Base-by-base conservation (phyloP, 495 filamentous ascomycete species). In the Penicillium goetzii region DNA sequence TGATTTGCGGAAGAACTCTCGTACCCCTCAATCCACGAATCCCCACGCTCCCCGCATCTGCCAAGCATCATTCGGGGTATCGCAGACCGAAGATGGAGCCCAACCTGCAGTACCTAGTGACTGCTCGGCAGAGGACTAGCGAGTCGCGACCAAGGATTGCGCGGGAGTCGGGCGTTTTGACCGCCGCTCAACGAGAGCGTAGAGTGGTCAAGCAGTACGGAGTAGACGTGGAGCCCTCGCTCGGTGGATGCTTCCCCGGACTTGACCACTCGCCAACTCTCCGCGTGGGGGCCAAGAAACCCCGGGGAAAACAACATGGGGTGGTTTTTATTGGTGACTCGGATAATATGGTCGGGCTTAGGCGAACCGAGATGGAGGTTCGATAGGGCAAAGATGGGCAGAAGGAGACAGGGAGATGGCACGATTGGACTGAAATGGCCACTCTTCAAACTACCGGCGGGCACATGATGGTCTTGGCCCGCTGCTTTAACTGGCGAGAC, bases 171-270 rank as follows among this genome's bases (percentile, higher is more conserved):
- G 14, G 49, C 49, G 17, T 34, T 53, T 30, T 15, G 28, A 28
- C 21, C 28, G 12, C 23, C 32, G 28, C 26, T 14, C 19, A n/a
- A 34, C 3, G 26, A 32, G 23, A 2, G 17, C 7, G 51, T 33
- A 14, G 30, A 55, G 17, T 21, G n/a, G 7, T 11, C 52, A 12
- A 2, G 3, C 19, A 12, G 43, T n/a, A n/a, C n/a, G n/a, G n/a
- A n/a, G n/a, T 19, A 12, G 36, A 14, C 12, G 36, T 40, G 50
- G 25, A 52, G 23, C n/a, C 52, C 6, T 38, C 32, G 32, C 30
- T 67, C 68, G 68, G 68, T 50, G 1, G 62, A 70, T 61, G 40
- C 52, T 64, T 64, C 68, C 68, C 68, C 65, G 68, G 65, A 65
- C 55, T 70, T 9, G 50, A 2, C 26, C 38, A 41, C 21, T 32